These are phyloP conservation scores for Eucalyptus erythrocorys DNA, from an alignment of 345 rosid species.

Conservation along the genomic window DNA sequence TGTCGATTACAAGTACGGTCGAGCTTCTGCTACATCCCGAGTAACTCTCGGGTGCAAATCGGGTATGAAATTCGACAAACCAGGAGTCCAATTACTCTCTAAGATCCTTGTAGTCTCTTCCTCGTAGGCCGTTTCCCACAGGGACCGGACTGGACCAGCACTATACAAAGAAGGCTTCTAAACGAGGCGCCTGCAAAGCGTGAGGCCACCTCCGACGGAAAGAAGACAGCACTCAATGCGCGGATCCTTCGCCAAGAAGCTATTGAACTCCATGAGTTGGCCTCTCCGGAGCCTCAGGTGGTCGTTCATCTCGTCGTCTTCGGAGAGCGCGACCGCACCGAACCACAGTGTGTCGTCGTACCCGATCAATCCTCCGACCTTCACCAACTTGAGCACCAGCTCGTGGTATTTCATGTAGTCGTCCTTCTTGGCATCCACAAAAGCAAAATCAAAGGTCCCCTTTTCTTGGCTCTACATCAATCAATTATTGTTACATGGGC, in stretches of 20 bases:
- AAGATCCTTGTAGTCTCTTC: neutral
- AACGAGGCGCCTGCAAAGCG: slow-evolving; percentile 4
- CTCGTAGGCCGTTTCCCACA: neutral
- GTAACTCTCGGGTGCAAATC: neutral
- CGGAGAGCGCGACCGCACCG: slow-evolving; percentile 1
- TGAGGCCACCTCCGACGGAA: slow-evolving; percentile 19
- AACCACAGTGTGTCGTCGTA: slow-evolving; percentile 19
- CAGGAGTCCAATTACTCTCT: too few relatives aligned
- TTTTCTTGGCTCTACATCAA: neutral
- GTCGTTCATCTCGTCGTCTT: neutral
- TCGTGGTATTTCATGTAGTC: slow-evolving; percentile 12
- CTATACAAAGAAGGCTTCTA: neutral
- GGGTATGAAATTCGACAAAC: neutral
- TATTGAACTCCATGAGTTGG: slow-evolving; percentile 2
- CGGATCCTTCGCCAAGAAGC: slow-evolving; percentile 1
- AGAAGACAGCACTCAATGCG: slow-evolving; percentile 3
- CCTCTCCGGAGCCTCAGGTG: neutral
- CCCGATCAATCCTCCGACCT: slow-evolving; percentile 18
- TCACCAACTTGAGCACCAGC: slow-evolving; percentile 10
- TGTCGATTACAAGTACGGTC: neutral
- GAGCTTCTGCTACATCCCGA: neutral
- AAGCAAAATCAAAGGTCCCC: slow-evolving; percentile 7
- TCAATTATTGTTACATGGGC: neutral
- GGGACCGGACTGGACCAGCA: neutral
- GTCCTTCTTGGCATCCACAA: slow-evolving; percentile 12